Evolutionary conservation across 83 land plant species (phyloP).

Genomic region (Thuja plicata): DNA sequence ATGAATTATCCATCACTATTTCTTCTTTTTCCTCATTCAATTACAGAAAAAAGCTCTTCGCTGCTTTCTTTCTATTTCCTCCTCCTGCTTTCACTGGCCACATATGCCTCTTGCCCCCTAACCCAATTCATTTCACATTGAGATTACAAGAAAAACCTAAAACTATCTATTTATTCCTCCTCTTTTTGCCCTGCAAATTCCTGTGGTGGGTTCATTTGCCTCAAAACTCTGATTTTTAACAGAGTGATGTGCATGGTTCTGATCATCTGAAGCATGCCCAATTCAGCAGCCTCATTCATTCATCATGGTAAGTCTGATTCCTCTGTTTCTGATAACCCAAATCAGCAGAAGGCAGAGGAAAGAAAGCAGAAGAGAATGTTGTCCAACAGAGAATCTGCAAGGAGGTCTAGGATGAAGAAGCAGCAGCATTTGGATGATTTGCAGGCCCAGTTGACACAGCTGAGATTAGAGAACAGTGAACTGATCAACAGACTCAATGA

Average conservation of each 20-base stretch:
- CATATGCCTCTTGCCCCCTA: too few relatives aligned
- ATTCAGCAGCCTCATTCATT: too few relatives aligned
- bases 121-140: not conserved
- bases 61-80: not conserved
- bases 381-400: constrained; percentile 56
- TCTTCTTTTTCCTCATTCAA: too few relatives aligned
- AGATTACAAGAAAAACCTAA: too few relatives aligned
- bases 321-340: constrained; percentile 22
- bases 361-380: constrained; percentile 43
- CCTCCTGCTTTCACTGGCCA: not conserved
- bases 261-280: not conserved
- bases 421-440: constrained; percentile 48
- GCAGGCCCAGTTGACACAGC: constrained; percentile 15
- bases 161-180: not conserved
- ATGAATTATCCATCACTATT: too few relatives aligned
- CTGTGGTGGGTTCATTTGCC: not conserved
- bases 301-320: too few relatives aligned
- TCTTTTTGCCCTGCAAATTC: not conserved
- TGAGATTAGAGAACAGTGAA: constrained; percentile 25
- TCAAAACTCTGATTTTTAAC: not conserved
- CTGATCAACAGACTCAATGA: constrained; percentile 15
- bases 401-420: constrained; percentile 50
- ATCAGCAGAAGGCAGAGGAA: constrained; percentile 20
- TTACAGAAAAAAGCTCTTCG: not conserved
- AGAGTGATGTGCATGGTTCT: not conserved